phyloP scores from a whole-genome alignment of 2,329 filamentous ascomycete genomes.

The Coniochaeta ligniaria region DNA sequence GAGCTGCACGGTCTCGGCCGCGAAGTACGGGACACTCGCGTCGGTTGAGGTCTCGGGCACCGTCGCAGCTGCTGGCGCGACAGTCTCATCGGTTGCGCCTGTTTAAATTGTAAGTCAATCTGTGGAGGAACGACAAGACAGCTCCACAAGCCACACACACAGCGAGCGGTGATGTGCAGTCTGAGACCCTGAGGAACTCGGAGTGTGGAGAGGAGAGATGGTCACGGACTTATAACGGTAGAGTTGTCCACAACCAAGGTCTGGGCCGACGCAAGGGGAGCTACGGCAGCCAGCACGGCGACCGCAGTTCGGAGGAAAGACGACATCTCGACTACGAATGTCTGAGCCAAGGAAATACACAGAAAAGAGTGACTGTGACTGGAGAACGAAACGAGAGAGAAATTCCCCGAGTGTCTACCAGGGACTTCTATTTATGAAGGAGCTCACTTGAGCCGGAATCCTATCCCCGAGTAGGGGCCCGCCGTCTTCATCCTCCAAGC shows the following conservation, averaged over 20 bases:
- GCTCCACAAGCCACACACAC: not conserved
- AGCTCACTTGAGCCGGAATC: not conserved
- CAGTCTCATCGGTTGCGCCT: slow-evolving; percentile 12
- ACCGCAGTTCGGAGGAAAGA: not conserved
- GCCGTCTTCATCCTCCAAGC: not conserved
- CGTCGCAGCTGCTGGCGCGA: slow-evolving; percentile 14
- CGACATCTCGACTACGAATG: not conserved
- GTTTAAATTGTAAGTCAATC: not conserved
- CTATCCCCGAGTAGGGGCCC: not conserved
- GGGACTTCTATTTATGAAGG: not conserved
- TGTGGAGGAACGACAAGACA: not conserved
- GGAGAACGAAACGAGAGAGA: not conserved
- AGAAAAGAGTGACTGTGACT: slow-evolving; percentile 1
- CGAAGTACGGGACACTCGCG: slow-evolving; percentile 3
- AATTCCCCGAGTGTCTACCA: not conserved
- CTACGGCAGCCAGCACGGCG: not conserved
- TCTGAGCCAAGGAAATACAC: slow-evolving; percentile 2
- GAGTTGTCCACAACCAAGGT: not conserved
- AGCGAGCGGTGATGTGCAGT: not conserved
- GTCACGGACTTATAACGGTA: not conserved
- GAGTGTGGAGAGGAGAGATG: not conserved
- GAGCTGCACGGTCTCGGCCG: slow-evolving; percentile 21
- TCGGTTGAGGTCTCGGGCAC: not conserved
- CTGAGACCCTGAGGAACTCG: not conserved
- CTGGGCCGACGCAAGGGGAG: not conserved